These are phyloP conservation scores for Tolypocladium tundrense DNA, from an alignment of 2,329 filamentous ascomycete genomes.

Conservation along the genomic window DNA sequence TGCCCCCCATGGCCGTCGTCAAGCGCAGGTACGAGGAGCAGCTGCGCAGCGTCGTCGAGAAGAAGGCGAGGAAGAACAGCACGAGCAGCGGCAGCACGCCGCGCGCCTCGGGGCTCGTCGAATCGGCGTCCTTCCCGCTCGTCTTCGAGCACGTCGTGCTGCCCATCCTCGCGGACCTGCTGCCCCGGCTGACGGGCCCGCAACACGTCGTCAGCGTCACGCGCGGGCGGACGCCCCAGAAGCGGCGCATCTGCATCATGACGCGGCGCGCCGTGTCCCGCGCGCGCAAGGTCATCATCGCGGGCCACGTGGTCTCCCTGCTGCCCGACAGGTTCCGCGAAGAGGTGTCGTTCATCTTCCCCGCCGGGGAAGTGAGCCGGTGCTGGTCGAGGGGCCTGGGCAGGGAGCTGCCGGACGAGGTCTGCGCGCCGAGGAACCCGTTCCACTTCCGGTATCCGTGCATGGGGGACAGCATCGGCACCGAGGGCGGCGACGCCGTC, in stretches of 20 bases:
- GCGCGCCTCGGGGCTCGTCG: slow-evolving; percentile 17
- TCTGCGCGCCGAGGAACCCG: slow-evolving; percentile 30
- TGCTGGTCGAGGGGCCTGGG: slow-evolving; percentile 30
- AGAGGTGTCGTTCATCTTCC: slow-evolving; percentile 25
- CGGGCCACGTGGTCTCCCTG: slow-evolving; percentile 28
- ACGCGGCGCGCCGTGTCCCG: slow-evolving; percentile 21
- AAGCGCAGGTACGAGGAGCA: slow-evolving; percentile 27
- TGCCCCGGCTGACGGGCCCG: slow-evolving; percentile 30
- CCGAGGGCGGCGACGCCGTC: slow-evolving; percentile 15
- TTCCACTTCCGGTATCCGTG: slow-evolving; percentile 30
- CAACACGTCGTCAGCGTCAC: slow-evolving; percentile 28
- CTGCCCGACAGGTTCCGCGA: slow-evolving; percentile 22
- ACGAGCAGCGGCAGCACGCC: neutral
- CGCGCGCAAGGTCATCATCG: slow-evolving; percentile 27
- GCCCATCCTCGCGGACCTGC: slow-evolving; percentile 30
- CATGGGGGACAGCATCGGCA: slow-evolving; percentile 36
- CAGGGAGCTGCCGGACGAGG: slow-evolving; percentile 26
- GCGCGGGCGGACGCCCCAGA: slow-evolving; percentile 22
- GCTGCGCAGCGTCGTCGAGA: slow-evolving; percentile 23
- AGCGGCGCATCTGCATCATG: slow-evolving; percentile 30
- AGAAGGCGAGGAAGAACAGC: slow-evolving; percentile 15
- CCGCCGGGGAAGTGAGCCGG: slow-evolving; percentile 23
- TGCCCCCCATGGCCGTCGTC: slow-evolving; percentile 13
- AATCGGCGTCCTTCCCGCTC: slow-evolving; percentile 26
- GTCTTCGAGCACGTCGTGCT: slow-evolving; percentile 33